A percentile compares a stretch with the other conserved stretches of the same genome.
These are phyloP conservation scores for Candida succiphila DNA, from an alignment of 805 yeast genomes.

Conservation along the genomic window DNA sequence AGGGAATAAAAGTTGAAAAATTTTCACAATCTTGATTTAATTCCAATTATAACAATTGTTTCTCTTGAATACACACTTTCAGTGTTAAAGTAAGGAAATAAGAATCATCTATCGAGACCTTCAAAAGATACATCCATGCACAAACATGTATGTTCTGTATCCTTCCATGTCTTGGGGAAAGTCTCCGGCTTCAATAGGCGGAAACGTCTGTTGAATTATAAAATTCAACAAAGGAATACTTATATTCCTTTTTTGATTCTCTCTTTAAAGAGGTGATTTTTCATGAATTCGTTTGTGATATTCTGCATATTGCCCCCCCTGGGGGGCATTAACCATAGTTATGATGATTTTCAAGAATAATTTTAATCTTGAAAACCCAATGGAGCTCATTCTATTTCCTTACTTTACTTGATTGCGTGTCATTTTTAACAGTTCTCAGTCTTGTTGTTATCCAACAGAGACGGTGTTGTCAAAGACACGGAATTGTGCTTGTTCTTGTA, in stretches of 20 bases:
- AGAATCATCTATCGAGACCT: constrained; percentile 73
- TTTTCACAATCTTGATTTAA: too few relatives aligned
- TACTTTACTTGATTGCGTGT: too few relatives aligned
- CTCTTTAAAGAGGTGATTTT: too few relatives aligned
- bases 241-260: neutral
- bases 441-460: constrained; percentile 11
- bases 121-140: constrained; percentile 32
- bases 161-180: constrained; percentile 64
- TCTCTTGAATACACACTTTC: too few relatives aligned
- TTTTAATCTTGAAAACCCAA: constrained; percentile 37
- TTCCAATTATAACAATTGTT: too few relatives aligned
- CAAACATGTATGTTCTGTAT: constrained; percentile 6
- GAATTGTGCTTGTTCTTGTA: constrained; percentile 27
- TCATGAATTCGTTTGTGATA: too few relatives aligned
- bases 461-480: constrained; percentile 63
- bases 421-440: constrained; percentile 19
- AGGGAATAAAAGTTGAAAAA: too few relatives aligned
- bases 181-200: constrained; percentile 73
- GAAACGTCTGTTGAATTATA: constrained; percentile 32
- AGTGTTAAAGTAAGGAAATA: constrained; percentile 62
- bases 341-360: constrained; percentile 45
- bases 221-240: constrained; percentile 6
- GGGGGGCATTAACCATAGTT: constrained; percentile 54
- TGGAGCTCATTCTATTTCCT: constrained; percentile 90
- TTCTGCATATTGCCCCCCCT: neutral